Evolutionary conservation across 441 rosid species (phyloP).

Genomic region (Lepidium campestre): DNA sequence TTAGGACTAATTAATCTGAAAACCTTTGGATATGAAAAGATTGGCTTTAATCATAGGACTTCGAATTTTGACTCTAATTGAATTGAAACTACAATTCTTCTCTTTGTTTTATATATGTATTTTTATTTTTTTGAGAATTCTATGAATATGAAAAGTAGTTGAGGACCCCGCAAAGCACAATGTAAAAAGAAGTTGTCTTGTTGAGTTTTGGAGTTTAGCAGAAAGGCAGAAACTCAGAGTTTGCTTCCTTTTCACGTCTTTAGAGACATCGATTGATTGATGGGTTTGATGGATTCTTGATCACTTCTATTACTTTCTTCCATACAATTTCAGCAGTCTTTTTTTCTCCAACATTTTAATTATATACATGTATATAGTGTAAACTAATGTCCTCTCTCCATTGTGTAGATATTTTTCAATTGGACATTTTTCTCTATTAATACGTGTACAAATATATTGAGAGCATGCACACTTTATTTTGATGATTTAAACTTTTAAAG

Average conservation of each 20-base stretch:
- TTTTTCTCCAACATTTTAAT: not conserved
- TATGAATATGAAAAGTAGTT: no score
- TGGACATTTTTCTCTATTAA: not conserved
- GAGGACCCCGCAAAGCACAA: constrained; percentile 24
- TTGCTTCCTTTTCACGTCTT: constrained; percentile 74
- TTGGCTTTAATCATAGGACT: not conserved
- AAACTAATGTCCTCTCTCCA: not conserved
- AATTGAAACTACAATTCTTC: not conserved
- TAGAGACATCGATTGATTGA: constrained; percentile 32
- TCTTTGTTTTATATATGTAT: no score
- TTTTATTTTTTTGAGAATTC: no score
- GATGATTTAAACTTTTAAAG: not conserved
- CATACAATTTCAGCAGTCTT: not conserved
- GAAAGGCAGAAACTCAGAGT: constrained; percentile 23
- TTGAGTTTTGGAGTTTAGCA: constrained; percentile 21
- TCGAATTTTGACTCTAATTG: not conserved
- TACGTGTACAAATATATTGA: not conserved
- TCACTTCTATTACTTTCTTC: constrained; percentile 22
- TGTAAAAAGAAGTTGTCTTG: constrained; percentile 6
- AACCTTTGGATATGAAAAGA: not conserved
- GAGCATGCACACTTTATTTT: not conserved
- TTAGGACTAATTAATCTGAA: not conserved
- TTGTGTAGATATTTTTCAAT: not conserved
- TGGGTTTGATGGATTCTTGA: constrained; percentile 41
- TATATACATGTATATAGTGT: not conserved